Evolutionary conservation across 441 rosid species (phyloP), one percentile per base, ranked within the genome.

Genomic region (Codiaeum variegatum): DNA sequence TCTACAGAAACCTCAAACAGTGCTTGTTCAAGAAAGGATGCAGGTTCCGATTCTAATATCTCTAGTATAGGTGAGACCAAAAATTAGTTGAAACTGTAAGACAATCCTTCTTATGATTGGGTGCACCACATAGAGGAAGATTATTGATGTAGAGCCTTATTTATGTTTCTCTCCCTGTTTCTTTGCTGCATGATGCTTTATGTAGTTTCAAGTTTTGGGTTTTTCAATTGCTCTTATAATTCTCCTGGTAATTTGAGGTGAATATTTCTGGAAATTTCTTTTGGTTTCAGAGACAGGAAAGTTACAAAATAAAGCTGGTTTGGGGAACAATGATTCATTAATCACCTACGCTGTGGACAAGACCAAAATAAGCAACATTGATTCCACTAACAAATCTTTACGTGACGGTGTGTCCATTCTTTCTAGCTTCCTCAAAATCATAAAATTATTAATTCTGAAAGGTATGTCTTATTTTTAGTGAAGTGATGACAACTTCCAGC

Each of bases 391-490:
- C 67, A 86, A 85, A 79, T 84, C 88, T 75, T 75, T 89, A 69
- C 88, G 90, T 63, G 84, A 86, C 83, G 88, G 96, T 92, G 40
- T 31, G 86, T 81, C 28, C 59, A 69, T 56, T 42, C 28, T 69
- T 66, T 21, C 72, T 47, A 46, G 69, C 49, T 58, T 26, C 58
- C 18, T 67, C 52, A 49, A 16, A 24, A 54, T 51, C 36, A 31
- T n/a, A 49, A 38, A 18, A 52, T 40, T 66, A 46, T 21, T 31
- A 21, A 24, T 56, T 73, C 18, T 19, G 23, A 70, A 62, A 47
- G 19, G 10, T 23, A 34, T 23, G 15, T 56, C 31, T 58, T 56
- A 34, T 51, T 64, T 42, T 26, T 66, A 7, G 21, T 36, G 16
- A 28, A 47, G 42, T 7, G 24, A 42, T 4, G 26, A 44, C 62